Base-by-base conservation (phyloP, 1,284 basidiomycete genomes). In the Earliella scabrosa region DNA sequence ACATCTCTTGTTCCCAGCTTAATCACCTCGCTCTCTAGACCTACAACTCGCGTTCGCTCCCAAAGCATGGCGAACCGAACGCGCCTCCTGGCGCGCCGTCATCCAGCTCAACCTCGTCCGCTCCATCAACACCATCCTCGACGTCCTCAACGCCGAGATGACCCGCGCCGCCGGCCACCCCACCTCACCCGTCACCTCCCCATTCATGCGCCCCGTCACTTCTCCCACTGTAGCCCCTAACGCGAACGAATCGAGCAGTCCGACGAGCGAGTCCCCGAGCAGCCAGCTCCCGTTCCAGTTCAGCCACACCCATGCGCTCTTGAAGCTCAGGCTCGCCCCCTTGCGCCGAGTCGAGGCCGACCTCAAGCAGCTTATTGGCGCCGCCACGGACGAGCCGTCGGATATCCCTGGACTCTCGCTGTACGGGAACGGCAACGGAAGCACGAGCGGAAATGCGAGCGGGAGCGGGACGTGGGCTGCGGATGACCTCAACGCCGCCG, bases 21-120 rank as follows among this genome's bases (percentile, higher is more conserved):
- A 31, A 6, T 31, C 29, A 31, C 6, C 13, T 31, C 20, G 14
- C 39, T 35, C 3, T 40, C 34, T 59, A 83, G 77, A 79, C 57
- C 80, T 82, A 56, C 79, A 81, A 35, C 74, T 84, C 68, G 75
- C 73, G 36, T 83, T 82, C 50, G 80, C 82, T 0, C 75, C 72
- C 16, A 71, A 77, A 40, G 76, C 77, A 32, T 88, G 87, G 77
- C 71, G 73, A 27, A 71, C 74, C 0, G 86, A 88, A 61, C 82
- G 82, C 41, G 71, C 74, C 0, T 82, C 81, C 3, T 88, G 86
- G 86, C 76, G 83, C 16, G 73, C 82, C 1, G 83, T 88, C 58
- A 82, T 88, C 52, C 85, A 86, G 60, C 80, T 88, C 65, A 88
- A 88, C 69, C 79, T 88, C 63, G 77, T 87, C 50, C 80, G 82